A percentile compares a stretch with the other conserved stretches of the same genome.
These are phyloP conservation scores for Cenchrus americanus DNA, from an alignment of 176 grass and related monocot species.

Conservation along the genomic window DNA sequence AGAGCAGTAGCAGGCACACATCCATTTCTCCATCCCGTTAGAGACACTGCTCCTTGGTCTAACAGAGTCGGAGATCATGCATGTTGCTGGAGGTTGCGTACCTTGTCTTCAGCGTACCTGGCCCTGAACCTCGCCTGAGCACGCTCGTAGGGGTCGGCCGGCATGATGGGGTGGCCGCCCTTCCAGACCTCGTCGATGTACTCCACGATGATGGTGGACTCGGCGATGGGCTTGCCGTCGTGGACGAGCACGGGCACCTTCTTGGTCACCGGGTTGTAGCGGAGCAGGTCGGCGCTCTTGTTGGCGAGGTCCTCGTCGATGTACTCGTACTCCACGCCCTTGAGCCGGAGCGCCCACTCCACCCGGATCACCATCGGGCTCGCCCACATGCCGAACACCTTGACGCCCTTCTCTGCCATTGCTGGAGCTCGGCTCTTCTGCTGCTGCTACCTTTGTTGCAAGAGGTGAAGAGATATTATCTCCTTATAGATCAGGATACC, in stretches of 20 bases:
- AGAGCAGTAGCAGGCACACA: neutral
- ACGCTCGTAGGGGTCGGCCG: slow-evolving; percentile 52
- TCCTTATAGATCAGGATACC: neutral
- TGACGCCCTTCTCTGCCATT: slow-evolving; percentile 65
- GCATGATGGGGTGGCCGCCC: slow-evolving; percentile 61
- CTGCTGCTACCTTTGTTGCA: neutral
- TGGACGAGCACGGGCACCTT: slow-evolving; percentile 67
- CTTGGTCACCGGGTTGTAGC: slow-evolving; percentile 64
- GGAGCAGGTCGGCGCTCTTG: slow-evolving; percentile 65
- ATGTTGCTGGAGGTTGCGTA: neutral
- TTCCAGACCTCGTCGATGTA: slow-evolving; percentile 71
- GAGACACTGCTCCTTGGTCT: neutral
- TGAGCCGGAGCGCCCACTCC: slow-evolving; percentile 70
- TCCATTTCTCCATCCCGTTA: neutral
- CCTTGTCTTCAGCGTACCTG: slow-evolving; percentile 60
- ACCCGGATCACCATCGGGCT: slow-evolving; percentile 51
- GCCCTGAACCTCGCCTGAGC: slow-evolving; percentile 69
- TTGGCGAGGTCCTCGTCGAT: slow-evolving; percentile 57
- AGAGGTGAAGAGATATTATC: neutral
- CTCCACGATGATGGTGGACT: slow-evolving; percentile 61
- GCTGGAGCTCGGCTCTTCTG: neutral
- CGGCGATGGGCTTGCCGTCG: slow-evolving; percentile 50
- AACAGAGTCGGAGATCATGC: neutral
- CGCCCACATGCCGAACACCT: slow-evolving; percentile 63
- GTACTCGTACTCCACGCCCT: slow-evolving; percentile 66